Base-by-base conservation (phyloP, 129 eudicot genomes). In the Helichrysum umbraculigerum region DNA sequence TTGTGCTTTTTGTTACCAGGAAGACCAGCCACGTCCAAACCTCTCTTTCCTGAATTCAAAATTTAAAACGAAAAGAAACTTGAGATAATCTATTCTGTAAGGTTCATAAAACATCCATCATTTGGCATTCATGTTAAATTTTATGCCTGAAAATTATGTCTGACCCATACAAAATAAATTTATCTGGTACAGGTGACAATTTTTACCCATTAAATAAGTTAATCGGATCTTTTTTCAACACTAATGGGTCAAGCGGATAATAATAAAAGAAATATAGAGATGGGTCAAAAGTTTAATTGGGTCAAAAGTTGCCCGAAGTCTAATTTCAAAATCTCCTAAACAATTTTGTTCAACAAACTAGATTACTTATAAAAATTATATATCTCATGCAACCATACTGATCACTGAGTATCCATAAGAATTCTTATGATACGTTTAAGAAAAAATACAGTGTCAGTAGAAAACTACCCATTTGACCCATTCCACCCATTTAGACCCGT, bases 1-100 rank as follows among this genome's bases (percentile, higher is more conserved):
- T 62, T 47, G n/a, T 47, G 54, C n/a, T 88, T 88, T 51, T 63
- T 86, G 50, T 52, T 61, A 61, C 66, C 66, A 61, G 66, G 66
- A 61, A 61, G 7, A 65, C 70, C 70, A 16, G 44, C 70, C 41
- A 33, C 17, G 19, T 65, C 70, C 47, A 65, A 32, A 65, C 70
- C 70, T 65, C 44, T 65, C 44, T 35, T 65, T 34, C 70, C 70
- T 65, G 41, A 61, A 21, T 21, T 10, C 34, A 25, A 25, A 16
- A 11, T 32, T 16, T 16, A 29, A 65, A 4, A 17, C 15, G 8
- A 65, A 7, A 65, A 64, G 32, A 19, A 25, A 25, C 28, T 25
- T 16, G 62, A 57, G 29, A 39, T 14, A 47, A 47, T 47, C 6
- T 47, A 47, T 14, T 47, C 12, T 47, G n/a, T 47, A 47, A 14